These are phyloP conservation scores for Populus deltoides DNA, from an alignment of 345 rosid species.

Conservation along the genomic window DNA sequence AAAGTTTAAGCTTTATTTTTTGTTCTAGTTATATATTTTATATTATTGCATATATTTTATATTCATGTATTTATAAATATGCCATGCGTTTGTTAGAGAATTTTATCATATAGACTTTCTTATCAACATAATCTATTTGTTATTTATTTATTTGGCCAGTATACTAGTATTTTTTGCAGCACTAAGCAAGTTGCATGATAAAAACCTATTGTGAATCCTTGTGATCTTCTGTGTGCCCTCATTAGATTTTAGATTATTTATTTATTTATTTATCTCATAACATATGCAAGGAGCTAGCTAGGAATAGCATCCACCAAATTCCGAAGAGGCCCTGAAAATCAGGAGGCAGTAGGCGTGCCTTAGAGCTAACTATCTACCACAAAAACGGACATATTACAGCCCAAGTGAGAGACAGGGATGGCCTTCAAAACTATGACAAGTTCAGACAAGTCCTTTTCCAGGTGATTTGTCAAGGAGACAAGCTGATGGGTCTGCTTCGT, in stretches of 20 bases:
- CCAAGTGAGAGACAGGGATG: background rate
- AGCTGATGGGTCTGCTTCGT: slow-evolving; percentile 38
- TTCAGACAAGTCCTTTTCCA: slow-evolving; percentile 26
- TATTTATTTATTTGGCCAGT: too few relatives aligned
- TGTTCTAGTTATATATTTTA: too few relatives aligned
- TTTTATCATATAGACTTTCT: too few relatives aligned
- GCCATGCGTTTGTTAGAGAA: background rate
- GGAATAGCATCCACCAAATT: background rate
- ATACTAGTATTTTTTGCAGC: too few relatives aligned
- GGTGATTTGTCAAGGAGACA: slow-evolving; percentile 36
- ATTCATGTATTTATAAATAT: too few relatives aligned
- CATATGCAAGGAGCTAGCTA: background rate
- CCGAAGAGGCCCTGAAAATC: slow-evolving; percentile 19
- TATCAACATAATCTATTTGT: too few relatives aligned
- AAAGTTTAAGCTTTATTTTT: too few relatives aligned
- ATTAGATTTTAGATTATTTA: background rate
- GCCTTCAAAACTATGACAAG: slow-evolving; percentile 22
- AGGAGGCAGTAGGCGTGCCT: slow-evolving; percentile 8
- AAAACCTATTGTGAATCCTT: too few relatives aligned
- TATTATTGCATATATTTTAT: too few relatives aligned
- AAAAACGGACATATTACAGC: slow-evolving; percentile 23
- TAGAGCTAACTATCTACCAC: background rate
- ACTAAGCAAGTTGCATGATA: too few relatives aligned
- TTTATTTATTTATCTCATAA: too few relatives aligned
- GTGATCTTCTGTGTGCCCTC: background rate